Evolutionary conservation across 768 basidiomycete genomes (phyloP).

Genomic region (Suillus spraguei): DNA sequence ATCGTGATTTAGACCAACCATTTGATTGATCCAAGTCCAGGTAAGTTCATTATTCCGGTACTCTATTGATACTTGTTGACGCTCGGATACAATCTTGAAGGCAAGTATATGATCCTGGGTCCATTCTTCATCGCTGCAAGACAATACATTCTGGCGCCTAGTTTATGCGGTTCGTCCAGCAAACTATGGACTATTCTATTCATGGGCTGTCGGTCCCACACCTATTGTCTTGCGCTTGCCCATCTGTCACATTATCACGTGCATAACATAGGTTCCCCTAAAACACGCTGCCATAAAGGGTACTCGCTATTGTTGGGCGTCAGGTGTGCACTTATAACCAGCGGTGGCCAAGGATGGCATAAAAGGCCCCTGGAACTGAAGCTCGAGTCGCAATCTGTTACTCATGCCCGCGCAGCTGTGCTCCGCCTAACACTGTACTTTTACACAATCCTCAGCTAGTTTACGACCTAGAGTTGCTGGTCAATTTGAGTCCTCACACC

Average conservation of each 20-base stretch:
- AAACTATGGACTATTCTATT: slow-evolving; percentile 27
- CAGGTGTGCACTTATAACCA: slow-evolving; percentile 14
- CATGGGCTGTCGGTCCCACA: neutral
- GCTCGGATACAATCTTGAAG: neutral
- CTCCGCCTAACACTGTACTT: slow-evolving; percentile 24
- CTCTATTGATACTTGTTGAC: neutral
- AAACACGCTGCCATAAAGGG: slow-evolving; percentile 21
- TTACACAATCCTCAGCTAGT: slow-evolving; percentile 14
- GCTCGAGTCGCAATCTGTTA: neutral
- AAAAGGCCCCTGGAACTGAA: slow-evolving; percentile 17
- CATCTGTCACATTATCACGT: slow-evolving; percentile 21
- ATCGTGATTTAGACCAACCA: neutral
- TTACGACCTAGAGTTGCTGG: slow-evolving; percentile 29
- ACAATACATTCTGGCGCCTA: neutral
- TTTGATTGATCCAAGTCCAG: neutral
- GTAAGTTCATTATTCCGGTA: neutral
- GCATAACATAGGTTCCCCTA: slow-evolving; percentile 8
- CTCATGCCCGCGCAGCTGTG: slow-evolving; percentile 28
- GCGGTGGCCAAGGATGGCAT: slow-evolving; percentile 17
- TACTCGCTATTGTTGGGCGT: slow-evolving; percentile 22
- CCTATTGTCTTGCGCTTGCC: neutral
- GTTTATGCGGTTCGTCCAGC: neutral
- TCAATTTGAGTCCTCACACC: slow-evolving; percentile 21
- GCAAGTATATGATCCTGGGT: neutral
- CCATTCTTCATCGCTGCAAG: neutral